These are phyloP conservation scores for Prunus mongolica DNA, from an alignment of 306 rosid species.

Conservation along the genomic window DNA sequence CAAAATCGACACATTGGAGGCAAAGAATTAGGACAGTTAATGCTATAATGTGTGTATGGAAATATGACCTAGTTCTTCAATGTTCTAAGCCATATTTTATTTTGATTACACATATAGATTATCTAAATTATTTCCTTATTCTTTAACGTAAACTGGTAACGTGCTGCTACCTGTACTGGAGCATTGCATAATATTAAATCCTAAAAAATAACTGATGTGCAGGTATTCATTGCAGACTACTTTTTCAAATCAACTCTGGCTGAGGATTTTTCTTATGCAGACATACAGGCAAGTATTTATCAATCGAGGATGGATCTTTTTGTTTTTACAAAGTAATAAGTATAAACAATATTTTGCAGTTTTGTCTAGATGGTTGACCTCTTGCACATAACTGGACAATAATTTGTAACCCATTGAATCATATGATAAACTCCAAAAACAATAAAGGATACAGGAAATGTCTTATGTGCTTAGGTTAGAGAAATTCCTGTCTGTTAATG, in stretches of 20 bases:
- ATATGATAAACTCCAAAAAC: neutral
- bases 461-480: neutral
- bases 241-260: conserved; percentile 77
- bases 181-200: conserved; percentile 2
- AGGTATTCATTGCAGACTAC: conserved; percentile 82
- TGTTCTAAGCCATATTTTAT: neutral
- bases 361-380: neutral
- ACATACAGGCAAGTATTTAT: conserved; percentile 57
- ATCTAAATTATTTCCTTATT: neutral
- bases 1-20: neutral
- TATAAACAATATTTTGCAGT: neutral
- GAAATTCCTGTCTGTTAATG: neutral
- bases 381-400: neutral
- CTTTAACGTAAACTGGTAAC: neutral
- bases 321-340: neutral
- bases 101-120: neutral
- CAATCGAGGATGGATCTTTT: neutral
- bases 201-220: conserved; percentile 26
- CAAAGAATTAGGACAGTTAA: neutral
- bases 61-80: neutral
- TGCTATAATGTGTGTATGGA: neutral
- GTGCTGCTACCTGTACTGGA: conserved; percentile 10
- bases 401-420: neutral
- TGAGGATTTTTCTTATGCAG: conserved; percentile 68
- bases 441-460: neutral